Percentiles rank a stretch among this genome's conserved stretches.
These are phyloP conservation scores for Boletellus ananas DNA, from an alignment of 768 basidiomycete species.

Conservation along the genomic window DNA sequence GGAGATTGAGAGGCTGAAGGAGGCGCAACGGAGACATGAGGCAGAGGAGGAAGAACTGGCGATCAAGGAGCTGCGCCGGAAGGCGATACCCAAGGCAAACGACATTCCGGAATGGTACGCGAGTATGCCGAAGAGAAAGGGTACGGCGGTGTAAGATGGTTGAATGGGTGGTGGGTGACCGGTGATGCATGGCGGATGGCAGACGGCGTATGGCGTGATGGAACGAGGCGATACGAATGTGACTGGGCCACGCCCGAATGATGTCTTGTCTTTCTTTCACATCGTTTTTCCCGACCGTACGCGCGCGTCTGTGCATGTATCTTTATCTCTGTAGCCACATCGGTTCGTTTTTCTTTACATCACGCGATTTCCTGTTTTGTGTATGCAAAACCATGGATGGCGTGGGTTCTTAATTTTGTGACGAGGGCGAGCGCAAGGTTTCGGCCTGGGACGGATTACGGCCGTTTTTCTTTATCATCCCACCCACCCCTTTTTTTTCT, in stretches of 20 bases:
- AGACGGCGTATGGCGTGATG: too few species aligned
- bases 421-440: neutral
- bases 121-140: slow-evolving; percentile 56
- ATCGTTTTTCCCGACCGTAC: neutral
- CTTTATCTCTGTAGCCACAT: slow-evolving; percentile 18
- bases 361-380: too few species aligned
- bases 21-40: slow-evolving; percentile 43
- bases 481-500: neutral
- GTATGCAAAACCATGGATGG: too few species aligned
- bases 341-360: neutral
- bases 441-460: slow-evolving; percentile 1
- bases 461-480: slow-evolving; percentile 1
- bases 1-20: slow-evolving; percentile 45
- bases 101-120: slow-evolving; percentile 78
- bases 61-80: slow-evolving; percentile 57
- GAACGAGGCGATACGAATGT: slow-evolving; percentile 9
- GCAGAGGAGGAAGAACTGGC: slow-evolving; percentile 58
- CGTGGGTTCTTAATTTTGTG: neutral
- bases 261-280: slow-evolving; percentile 4
- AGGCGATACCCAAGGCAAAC: slow-evolving; percentile 63
- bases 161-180: neutral
- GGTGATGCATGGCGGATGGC: too few species aligned
- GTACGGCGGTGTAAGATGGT: slow-evolving; percentile 14
- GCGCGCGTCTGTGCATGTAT: neutral
- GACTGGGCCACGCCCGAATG: slow-evolving; percentile 5